These are phyloP conservation scores for Eucalyptus tenuipes DNA, from an alignment of 345 rosid genomes.

Conservation along the genomic window DNA sequence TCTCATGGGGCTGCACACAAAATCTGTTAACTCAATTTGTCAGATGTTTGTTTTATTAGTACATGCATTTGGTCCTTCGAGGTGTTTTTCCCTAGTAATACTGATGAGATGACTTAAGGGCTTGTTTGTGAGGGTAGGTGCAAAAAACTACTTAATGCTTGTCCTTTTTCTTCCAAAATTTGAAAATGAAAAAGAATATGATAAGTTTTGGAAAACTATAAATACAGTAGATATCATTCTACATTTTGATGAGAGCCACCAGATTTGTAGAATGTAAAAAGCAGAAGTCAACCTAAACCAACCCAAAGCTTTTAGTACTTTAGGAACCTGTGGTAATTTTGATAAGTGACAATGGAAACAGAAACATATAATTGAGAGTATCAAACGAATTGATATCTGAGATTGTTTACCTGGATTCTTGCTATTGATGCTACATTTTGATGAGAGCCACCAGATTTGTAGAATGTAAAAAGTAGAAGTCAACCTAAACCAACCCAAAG, in stretches of 20 bases:
- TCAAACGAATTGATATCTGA: neutral
- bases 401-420: neutral
- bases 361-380: neutral
- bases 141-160: neutral
- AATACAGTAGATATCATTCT: neutral
- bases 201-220: neutral
- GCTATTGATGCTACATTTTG: constrained; percentile 5
- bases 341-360: neutral
- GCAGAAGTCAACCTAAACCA: neutral
- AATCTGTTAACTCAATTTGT: neutral
- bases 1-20: neutral
- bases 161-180: neutral
- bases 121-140: neutral
- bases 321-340: neutral
- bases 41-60: neutral
- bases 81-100: neutral
- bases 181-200: neutral
- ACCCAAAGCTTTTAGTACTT: neutral
- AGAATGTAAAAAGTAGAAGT: neutral
- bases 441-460: neutral
- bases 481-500: neutral
- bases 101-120: neutral
- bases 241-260: neutral
- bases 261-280: neutral
- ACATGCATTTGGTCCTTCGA: neutral